Conservation (phyloP, 148 eudicot species). For the Cornus controversa region DNA sequence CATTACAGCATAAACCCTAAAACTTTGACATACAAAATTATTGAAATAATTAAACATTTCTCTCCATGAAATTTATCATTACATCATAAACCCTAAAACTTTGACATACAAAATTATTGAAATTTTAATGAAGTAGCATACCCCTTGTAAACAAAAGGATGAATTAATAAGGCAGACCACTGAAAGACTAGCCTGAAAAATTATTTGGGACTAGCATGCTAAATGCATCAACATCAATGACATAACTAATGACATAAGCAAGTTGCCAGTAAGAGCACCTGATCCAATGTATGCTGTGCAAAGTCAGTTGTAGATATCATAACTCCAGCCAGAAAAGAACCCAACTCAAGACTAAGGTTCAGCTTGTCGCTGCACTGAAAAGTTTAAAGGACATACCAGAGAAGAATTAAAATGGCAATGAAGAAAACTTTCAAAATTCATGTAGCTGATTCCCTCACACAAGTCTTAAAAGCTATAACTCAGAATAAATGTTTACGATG, state of each 20-base stretch:
- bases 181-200: neutral
- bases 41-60: neutral
- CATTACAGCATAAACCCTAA: neutral
- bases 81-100: neutral
- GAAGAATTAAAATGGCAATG: conserved; percentile 1
- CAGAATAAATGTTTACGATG: neutral
- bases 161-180: neutral
- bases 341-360: conserved; percentile 97
- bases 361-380: conserved; percentile 99
- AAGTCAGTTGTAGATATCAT: conserved; percentile 99
- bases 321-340: conserved; percentile 97
- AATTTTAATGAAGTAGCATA: neutral
- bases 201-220: neutral
- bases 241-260: neutral
- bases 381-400: conserved; percentile 12
- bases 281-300: conserved; percentile 95
- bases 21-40: neutral
- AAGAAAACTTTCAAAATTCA: neutral
- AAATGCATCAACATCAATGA: neutral
- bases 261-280: conserved; percentile 46
- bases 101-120: neutral
- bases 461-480: neutral
- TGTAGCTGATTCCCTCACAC: neutral
- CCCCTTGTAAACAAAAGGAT: neutral
- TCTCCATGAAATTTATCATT: neutral